Base-by-base conservation (phyloP, 768 basidiomycete genomes). In the Macrolepiota fuliginosa region DNA sequence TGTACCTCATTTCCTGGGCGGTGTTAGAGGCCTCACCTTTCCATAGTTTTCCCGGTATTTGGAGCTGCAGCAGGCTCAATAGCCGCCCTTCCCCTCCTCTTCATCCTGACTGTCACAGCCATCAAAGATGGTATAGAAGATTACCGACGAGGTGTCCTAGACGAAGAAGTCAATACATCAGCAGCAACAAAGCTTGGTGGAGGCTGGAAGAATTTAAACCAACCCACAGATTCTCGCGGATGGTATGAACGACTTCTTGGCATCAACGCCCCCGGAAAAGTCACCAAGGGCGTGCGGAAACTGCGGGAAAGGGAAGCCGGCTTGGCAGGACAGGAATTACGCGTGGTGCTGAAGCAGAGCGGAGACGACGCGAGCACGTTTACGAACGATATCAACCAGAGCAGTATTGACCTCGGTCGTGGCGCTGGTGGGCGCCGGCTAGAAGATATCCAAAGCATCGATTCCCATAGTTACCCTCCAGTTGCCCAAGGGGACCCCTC, bases 51-150 rank as follows among this genome's bases (percentile, higher is more conserved):
- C 71, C 84, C 94, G 58, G 76, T 97, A 35, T 98, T 98, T 70
- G 96, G 94, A 53, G 92, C 95, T 0, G 85, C 92, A 1, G 83
- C 90, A 1, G 89, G 93, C 1, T 82, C 89, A 47, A 85, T 93
- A 62, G 86, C 94, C 3, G 89, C 91, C 67, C 75, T 98, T 3
- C 96, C 96, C 0, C 81, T 98, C 6, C 77, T 91, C 40, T 92
- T 96, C 74, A 96, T 98, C 65, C 73, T 99, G 42, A 71, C 78
- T 29, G 90, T 96, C 54, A 98, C 96, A 15, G 96, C 90, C 2
- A 83, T 97, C 79, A 99, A 98, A 74, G 96, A 99, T 71, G 96
- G 90, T 6, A 79, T 98, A 36, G 96, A 98, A 76, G 96, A 99
- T 74, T 96, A 93, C 71, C 87, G 96, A n/a, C 88, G 96, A 54